Evolutionary conservation across 2,329 filamentous ascomycete species (phyloP).

Genomic region (Penicillium sp.): DNA sequence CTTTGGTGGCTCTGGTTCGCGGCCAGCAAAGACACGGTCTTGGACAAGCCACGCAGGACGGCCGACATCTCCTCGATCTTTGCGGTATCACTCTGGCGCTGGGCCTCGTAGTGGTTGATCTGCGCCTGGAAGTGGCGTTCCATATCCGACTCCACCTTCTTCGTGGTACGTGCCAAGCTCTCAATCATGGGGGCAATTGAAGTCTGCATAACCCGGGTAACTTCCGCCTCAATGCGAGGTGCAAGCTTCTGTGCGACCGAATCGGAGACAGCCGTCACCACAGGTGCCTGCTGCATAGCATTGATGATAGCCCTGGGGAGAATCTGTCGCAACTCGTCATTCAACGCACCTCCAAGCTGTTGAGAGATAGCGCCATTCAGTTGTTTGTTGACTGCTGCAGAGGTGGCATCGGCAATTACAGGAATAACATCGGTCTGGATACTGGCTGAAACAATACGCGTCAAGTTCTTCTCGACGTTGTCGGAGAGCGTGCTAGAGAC

Average conservation of each 20-base stretch:
- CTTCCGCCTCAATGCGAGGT: slow-evolving; percentile 67
- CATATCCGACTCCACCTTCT: slow-evolving; percentile 67
- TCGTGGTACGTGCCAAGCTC: slow-evolving; percentile 64
- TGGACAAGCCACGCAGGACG: slow-evolving; percentile 56
- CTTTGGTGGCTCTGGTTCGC: slow-evolving; percentile 45
- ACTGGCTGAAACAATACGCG: slow-evolving; percentile 72
- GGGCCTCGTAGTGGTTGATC: slow-evolving; percentile 52
- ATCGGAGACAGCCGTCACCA: slow-evolving; percentile 71
- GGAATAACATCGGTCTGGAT: slow-evolving; percentile 77
- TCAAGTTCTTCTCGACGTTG: slow-evolving; percentile 73
- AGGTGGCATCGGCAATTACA: slow-evolving; percentile 65
- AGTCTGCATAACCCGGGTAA: slow-evolving; percentile 61
- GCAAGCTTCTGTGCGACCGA: slow-evolving; percentile 67
- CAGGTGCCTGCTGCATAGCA: slow-evolving; percentile 70
- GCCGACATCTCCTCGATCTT: slow-evolving; percentile 62
- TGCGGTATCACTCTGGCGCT: slow-evolving; percentile 54
- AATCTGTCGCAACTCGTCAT: slow-evolving; percentile 69
- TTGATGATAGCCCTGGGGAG: slow-evolving; percentile 67
- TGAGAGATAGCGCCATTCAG: slow-evolving; percentile 67
- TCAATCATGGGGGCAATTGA: slow-evolving; percentile 67
- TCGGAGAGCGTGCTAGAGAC: slow-evolving; percentile 68
- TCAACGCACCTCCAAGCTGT: slow-evolving; percentile 64
- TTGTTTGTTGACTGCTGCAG: slow-evolving; percentile 68
- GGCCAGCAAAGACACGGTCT: slow-evolving; percentile 50
- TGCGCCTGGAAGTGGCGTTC: slow-evolving; percentile 60